Evolutionary conservation across 2,329 filamentous ascomycete species (phyloP), one percentile per base, ranked within the genome.

Genomic region (Botryosphaeria agaves): DNA sequence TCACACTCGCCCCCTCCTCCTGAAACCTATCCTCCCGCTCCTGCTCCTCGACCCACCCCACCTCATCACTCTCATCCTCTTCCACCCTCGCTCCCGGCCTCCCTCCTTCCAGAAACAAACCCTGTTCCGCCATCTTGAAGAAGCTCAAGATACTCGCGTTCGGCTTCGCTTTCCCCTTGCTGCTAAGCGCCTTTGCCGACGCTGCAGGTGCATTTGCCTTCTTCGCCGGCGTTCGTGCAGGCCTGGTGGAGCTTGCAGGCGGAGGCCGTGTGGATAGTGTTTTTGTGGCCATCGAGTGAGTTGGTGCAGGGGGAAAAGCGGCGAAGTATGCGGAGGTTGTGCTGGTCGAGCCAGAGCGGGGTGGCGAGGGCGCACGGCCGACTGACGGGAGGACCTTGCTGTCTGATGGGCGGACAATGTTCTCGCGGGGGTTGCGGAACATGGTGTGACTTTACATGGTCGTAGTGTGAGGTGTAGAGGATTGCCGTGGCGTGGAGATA

Each of bases 381-480:
- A 54, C 58, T 0, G 62, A 65, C 5, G 61, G 61, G 26, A 51
- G 42, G 16, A 56, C 26, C 36, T 47, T 46, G 12, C 45, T 45
- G 27, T 47, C 41, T 16, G 47, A 42, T n/a, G 49, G 37, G 18
- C 48, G 42, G 24, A 43, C 34, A 18, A 42, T 43, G 35, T 61
- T 60, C 34, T 66, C 58, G 47, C 65, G 55, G 28, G 64, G 63
- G 29, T 66, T 69, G 33, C 64, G 57, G 38, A 71, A 69, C 64
- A 69, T 69, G n/a, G n/a, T n/a, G n/a, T n/a, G n/a, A n/a, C n/a
- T n/a, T n/a, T n/a, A n/a, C n/a, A n/a, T n/a, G n/a, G n/a, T n/a
- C n/a, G n/a, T n/a, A n/a, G n/a, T n/a, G n/a, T n/a, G n/a, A n/a
- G n/a, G n/a, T n/a, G n/a, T n/a, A n/a, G n/a, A n/a, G n/a, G n/a